Percentiles rank a stretch among this genome's conserved stretches.
phyloP scores from a whole-genome alignment of 257 asterid species.

The Nemophila menziesii region DNA sequence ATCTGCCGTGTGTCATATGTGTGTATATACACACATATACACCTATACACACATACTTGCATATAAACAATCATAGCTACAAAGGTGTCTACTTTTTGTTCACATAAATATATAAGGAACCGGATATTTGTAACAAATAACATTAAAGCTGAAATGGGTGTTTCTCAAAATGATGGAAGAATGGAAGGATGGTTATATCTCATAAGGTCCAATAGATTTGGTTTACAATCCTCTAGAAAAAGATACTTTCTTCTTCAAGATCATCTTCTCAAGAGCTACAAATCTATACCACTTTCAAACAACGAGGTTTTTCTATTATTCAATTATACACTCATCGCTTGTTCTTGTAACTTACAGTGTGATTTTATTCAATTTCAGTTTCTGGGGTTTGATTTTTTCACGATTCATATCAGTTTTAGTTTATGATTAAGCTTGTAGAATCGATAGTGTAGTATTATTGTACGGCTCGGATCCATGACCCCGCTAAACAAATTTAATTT shows the following conservation, averaged over 20 bases:
- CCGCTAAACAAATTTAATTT: no score
- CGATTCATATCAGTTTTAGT: background rate
- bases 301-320: conserved; percentile 32
- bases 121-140: no score
- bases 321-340: background rate
- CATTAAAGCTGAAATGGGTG: conserved; percentile 25
- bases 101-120: background rate
- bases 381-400: background rate
- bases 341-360: background rate
- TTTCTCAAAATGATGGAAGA: conserved; percentile 42
- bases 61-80: background rate
- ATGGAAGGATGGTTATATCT: conserved; percentile 95
- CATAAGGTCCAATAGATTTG: conserved; percentile 81
- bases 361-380: background rate
- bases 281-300: conserved; percentile 54
- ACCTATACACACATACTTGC: background rate
- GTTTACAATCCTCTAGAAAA: conserved; percentile 76
- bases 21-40: background rate
- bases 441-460: no score
- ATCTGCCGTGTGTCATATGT: background rate
- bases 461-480: no score
- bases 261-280: conserved; percentile 74
- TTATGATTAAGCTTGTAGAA: background rate
- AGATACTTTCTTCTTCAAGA: conserved; percentile 88
- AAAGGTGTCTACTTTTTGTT: background rate